Evolutionary conservation across 768 basidiomycete species (phyloP).

Genomic region (Leucocoprinus birnbaumii): DNA sequence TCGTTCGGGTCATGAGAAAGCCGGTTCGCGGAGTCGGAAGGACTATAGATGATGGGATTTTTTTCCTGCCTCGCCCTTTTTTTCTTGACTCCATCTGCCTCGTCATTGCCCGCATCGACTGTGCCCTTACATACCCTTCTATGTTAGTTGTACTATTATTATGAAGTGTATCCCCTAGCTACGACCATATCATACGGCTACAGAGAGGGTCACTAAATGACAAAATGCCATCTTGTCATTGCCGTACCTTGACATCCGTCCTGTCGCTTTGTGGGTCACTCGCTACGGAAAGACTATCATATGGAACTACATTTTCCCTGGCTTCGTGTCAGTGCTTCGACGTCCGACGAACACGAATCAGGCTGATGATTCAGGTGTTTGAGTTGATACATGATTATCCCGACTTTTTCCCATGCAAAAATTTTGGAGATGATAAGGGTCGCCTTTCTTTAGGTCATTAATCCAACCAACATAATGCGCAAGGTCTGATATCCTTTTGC

Average conservation of each 20-base stretch:
- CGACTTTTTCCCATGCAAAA: slow-evolving; percentile 5
- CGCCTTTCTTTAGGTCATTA: background rate
- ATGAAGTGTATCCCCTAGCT: background rate
- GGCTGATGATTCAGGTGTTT: background rate
- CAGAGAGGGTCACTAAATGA: background rate
- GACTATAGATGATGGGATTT: background rate
- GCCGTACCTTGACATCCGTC: too few species aligned
- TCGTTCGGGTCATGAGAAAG: slow-evolving; percentile 10
- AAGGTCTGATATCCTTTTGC: background rate
- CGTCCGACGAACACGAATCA: background rate
- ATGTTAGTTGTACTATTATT: too few species aligned
- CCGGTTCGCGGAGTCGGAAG: slow-evolving; percentile 9
- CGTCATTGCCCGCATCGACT: background rate
- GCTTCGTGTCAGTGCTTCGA: background rate
- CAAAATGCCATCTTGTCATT: background rate
- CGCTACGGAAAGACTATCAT: background rate
- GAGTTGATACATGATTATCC: background rate
- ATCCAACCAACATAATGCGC: background rate
- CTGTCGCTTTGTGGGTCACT: background rate
- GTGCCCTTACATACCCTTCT: background rate
- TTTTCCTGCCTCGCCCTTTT: background rate
- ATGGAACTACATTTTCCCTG: background rate
- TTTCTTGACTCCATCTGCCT: background rate
- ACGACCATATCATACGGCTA: too few species aligned
- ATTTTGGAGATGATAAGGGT: background rate